Conservation (phyloP, 1,284 basidiomycete species). For the Mycena sp. region DNA sequence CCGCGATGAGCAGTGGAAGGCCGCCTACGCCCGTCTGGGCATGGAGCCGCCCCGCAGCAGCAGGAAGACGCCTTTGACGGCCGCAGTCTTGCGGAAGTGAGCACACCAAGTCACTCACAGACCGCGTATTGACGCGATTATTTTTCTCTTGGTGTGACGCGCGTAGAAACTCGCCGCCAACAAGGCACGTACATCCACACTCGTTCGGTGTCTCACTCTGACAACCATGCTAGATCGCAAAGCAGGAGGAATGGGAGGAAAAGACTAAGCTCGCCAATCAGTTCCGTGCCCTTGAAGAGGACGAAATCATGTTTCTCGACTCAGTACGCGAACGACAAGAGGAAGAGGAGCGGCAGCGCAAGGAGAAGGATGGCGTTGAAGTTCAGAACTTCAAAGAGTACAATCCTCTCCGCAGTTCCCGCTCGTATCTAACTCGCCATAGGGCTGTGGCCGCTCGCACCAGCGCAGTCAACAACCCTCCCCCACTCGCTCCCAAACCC, state of each 20-base stretch:
- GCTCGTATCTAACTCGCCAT: constrained; percentile 29
- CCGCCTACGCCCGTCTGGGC: constrained; percentile 88
- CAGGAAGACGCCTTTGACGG: constrained; percentile 86
- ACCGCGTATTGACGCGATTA: constrained; percentile 47
- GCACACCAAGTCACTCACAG: constrained; percentile 35
- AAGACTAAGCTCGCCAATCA: constrained; percentile 93
- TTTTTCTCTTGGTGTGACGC: constrained; percentile 49
- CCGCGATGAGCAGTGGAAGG: constrained; percentile 90
- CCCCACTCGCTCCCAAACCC: constrained; percentile 46
- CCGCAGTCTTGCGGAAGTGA: constrained; percentile 89
- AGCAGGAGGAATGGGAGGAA: constrained; percentile 95
- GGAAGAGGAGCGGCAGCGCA: constrained; percentile 77
- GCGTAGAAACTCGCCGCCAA: constrained; percentile 84
- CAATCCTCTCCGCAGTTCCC: constrained; percentile 17
- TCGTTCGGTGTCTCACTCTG: constrained; percentile 29
- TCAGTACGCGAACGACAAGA: constrained; percentile 81
- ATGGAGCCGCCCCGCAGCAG: constrained; percentile 87
- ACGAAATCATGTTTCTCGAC: constrained; percentile 90
- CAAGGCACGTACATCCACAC: constrained; percentile 58
- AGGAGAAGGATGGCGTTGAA: constrained; percentile 84
- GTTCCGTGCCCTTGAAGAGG: constrained; percentile 90
- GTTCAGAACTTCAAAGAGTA: constrained; percentile 83
- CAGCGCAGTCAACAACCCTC: constrained; percentile 59
- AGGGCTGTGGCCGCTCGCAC: constrained; percentile 82
- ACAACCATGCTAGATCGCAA: constrained; percentile 74